Evolutionary conservation across 805 yeast species (phyloP).

Genomic region (Myxozyma mucilagina): DNA sequence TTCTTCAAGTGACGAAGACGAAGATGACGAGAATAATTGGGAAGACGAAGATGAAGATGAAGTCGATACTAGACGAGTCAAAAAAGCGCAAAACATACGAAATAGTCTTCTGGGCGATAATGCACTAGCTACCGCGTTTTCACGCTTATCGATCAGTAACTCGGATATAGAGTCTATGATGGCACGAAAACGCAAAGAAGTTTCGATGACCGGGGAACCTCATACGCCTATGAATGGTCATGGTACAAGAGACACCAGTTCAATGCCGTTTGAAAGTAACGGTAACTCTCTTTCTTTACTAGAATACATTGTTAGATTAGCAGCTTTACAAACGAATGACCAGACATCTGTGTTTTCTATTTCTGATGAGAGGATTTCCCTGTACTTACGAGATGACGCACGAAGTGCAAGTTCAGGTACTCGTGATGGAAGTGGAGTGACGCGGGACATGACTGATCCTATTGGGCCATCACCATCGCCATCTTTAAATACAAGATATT

Average conservation of each 20-base stretch:
- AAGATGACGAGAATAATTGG: constrained; percentile 36
- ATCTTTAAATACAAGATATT: constrained; percentile 2
- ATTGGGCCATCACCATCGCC: constrained; percentile 29
- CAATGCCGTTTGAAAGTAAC: not conserved
- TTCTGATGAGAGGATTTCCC: constrained; percentile 64
- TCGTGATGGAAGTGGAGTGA: constrained; percentile 4
- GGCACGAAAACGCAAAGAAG: not conserved
- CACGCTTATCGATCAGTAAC: constrained; percentile 16
- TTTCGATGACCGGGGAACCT: not conserved
- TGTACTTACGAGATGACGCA: constrained; percentile 62
- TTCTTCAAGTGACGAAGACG: constrained; percentile 35
- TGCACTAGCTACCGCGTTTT: constrained; percentile 16
- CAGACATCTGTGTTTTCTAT: constrained; percentile 53
- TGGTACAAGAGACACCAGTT: not conserved
- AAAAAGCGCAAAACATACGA: not conserved
- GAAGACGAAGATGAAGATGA: constrained; percentile 36
- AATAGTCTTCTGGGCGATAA: constrained; percentile 4
- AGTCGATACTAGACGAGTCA: not conserved
- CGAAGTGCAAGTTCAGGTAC: constrained; percentile 4
- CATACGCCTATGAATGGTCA: not conserved
- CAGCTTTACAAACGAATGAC: constrained; percentile 62
- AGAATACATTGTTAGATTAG: constrained; percentile 62
- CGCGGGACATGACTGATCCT: constrained; percentile 26
- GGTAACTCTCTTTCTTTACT: constrained; percentile 49
- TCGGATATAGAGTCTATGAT: constrained; percentile 19